Evolutionary conservation across 495 filamentous ascomycete genomes (phyloP).

Genomic region (Glarea lozoyensis): DNA sequence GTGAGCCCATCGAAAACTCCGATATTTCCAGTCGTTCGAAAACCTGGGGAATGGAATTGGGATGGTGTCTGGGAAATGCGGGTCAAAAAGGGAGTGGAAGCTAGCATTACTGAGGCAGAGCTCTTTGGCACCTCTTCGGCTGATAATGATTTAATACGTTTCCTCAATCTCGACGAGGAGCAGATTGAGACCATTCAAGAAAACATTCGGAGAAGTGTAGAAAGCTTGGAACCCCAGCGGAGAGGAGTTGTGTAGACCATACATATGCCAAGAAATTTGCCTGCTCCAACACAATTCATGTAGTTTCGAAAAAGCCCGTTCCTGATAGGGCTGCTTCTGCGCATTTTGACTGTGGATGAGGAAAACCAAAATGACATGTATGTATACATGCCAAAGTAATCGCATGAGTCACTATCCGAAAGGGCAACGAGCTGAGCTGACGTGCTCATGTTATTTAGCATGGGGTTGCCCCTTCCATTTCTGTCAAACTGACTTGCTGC

Average conservation of each 20-base stretch:
- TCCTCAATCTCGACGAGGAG: slow-evolving; percentile 54
- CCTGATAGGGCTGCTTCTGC: too few species aligned
- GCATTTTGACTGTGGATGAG: too few species aligned
- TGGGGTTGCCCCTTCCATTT: too few species aligned
- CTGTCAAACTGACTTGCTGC: too few species aligned
- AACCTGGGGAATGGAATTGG: slow-evolving; percentile 88
- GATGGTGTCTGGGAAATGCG: slow-evolving; percentile 88
- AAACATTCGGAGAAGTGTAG: slow-evolving; percentile 46
- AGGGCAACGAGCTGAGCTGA: too few species aligned
- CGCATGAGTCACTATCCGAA: too few species aligned
- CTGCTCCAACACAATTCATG: too few species aligned
- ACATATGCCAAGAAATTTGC: too few species aligned
- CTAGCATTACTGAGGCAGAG: slow-evolving; percentile 66
- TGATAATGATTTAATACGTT: slow-evolving; percentile 66
- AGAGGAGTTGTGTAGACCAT: slow-evolving; percentile 10
- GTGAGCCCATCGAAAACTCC: slow-evolving; percentile 4
- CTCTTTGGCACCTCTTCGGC: slow-evolving; percentile 60
- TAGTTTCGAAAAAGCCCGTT: too few species aligned
- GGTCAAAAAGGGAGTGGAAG: slow-evolving; percentile 64
- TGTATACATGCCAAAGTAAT: too few species aligned
- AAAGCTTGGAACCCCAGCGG: slow-evolving; percentile 19
- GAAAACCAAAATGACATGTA: too few species aligned
- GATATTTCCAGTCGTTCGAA: slow-evolving; percentile 28
- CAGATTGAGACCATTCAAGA: slow-evolving; percentile 50
- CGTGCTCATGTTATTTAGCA: too few species aligned